Percentiles rank a stretch among this genome's conserved stretches.
Conservation (phyloP, 768 basidiomycete species). For the Tulasnella sp. region DNA sequence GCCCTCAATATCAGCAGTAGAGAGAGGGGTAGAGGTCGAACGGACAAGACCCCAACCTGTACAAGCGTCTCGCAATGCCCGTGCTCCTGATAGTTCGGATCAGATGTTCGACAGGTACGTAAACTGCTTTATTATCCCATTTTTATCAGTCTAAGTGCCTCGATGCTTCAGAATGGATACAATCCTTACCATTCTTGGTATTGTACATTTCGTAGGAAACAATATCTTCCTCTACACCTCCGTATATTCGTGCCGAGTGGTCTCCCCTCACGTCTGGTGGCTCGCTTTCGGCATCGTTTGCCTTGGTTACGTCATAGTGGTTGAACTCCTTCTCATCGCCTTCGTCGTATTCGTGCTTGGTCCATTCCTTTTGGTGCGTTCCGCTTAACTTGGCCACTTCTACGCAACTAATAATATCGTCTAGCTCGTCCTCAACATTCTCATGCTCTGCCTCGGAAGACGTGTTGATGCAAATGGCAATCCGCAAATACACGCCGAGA, state of each 20-base stretch:
- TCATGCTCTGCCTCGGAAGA: conserved; percentile 65
- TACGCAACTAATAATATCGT: background rate
- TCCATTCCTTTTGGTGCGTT: conserved; percentile 62
- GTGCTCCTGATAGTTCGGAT: no score
- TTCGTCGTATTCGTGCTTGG: conserved; percentile 67
- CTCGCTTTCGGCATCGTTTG: conserved; percentile 67
- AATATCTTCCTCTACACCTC: conserved; percentile 72
- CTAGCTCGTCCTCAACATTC: conserved; percentile 45
- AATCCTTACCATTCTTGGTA: conserved; percentile 41
- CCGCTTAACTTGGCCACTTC: background rate
- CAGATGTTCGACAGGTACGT: conserved; percentile 1
- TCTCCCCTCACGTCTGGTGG: conserved; percentile 80
- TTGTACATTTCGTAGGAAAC: conserved; percentile 72
- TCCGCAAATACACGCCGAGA: conserved; percentile 67
- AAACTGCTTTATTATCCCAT: background rate
- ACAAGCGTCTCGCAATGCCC: no score
- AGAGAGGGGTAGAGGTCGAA: no score
- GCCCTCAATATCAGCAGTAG: no score
- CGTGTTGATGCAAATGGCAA: conserved; percentile 40
- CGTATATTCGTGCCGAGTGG: conserved; percentile 53
- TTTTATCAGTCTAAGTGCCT: no score
- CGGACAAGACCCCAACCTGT: no score
- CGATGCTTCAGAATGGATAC: conserved; percentile 10
- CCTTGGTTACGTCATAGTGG: conserved; percentile 61
- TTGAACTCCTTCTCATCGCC: conserved; percentile 61